These are phyloP conservation scores for Claviceps pusilla DNA, from an alignment of 2,329 filamentous ascomycete species.

Conservation along the genomic window DNA sequence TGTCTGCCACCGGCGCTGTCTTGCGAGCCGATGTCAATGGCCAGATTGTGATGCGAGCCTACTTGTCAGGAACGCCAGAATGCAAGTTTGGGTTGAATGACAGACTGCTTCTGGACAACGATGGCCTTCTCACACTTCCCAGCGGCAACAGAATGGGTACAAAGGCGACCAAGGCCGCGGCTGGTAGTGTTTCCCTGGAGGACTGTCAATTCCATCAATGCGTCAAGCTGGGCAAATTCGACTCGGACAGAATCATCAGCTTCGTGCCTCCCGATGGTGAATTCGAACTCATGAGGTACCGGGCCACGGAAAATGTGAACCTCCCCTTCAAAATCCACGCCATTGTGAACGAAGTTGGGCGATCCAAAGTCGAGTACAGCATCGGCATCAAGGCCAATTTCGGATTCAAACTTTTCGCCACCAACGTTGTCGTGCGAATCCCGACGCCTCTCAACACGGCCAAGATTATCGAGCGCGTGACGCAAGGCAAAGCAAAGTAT, in stretches of 20 bases:
- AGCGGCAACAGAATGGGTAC: constrained; percentile 65
- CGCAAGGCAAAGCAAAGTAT: constrained; percentile 94
- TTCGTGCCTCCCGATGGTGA: constrained; percentile 95
- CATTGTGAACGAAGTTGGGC: constrained; percentile 93
- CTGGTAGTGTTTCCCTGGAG: constrained; percentile 87
- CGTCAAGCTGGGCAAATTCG: constrained; percentile 93
- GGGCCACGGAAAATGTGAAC: constrained; percentile 96
- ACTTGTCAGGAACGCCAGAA: constrained; percentile 88
- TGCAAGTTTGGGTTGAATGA: constrained; percentile 99
- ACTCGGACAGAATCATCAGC: constrained; percentile 89
- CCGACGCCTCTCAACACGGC: constrained; percentile 95
- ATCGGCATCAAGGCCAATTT: constrained; percentile 97
- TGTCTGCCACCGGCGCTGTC: constrained; percentile 94
- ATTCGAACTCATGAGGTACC: constrained; percentile 97
- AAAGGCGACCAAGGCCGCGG: constrained; percentile 88
- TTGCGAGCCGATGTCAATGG: constrained; percentile 91
- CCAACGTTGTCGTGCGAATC: constrained; percentile 86
- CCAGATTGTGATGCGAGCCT: constrained; percentile 97
- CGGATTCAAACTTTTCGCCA: constrained; percentile 87
- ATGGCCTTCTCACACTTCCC: constrained; percentile 48
- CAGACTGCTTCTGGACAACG: constrained; percentile 72
- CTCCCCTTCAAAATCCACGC: constrained; percentile 97
- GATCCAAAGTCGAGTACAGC: constrained; percentile 96
- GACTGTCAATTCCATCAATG: constrained; percentile 99
- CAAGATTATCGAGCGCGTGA: constrained; percentile 80